phyloP scores from a whole-genome alignment of 2,329 filamentous ascomycete species.

The Colletotrichum melonis region DNA sequence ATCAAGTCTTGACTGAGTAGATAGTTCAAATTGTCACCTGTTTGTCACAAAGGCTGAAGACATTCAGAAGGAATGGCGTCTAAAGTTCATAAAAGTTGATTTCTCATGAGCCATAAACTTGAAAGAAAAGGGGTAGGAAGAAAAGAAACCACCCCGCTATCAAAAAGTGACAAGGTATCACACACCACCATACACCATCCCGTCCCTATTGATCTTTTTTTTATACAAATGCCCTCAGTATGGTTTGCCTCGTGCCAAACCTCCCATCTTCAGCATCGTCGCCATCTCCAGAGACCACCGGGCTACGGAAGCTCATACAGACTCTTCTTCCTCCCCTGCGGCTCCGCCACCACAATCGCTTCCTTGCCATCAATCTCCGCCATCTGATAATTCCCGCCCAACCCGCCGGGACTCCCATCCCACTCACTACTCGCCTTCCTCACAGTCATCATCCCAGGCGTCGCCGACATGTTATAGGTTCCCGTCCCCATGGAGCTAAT shows the following conservation, averaged over 20 bases:
- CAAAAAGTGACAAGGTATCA: slow-evolving; percentile 16
- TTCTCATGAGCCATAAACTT: slow-evolving; percentile 20
- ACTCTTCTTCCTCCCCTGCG: slow-evolving; percentile 26
- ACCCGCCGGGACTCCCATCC: slow-evolving; percentile 18
- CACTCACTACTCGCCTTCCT: slow-evolving; percentile 24
- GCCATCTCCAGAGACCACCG: neutral
- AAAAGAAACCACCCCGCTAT: neutral
- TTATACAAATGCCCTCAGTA: neutral
- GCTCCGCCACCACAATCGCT: slow-evolving; percentile 5
- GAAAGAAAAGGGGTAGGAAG: neutral
- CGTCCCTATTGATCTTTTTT: neutral
- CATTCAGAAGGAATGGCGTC: neutral
- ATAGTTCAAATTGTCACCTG: too few relatives aligned
- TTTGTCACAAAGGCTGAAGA: too few relatives aligned
- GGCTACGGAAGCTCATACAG: slow-evolving; percentile 27
- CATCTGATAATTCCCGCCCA: slow-evolving; percentile 24
- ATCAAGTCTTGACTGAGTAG: neutral
- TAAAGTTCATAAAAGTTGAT: slow-evolving; percentile 6
- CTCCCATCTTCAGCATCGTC: neutral
- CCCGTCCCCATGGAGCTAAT: slow-evolving; percentile 32
- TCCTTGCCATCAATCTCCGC: slow-evolving; percentile 32
- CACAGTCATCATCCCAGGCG: neutral
- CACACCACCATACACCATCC: neutral
- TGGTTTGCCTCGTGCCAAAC: neutral
- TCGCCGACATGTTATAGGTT: neutral